Evolutionary conservation across 1,284 basidiomycete genomes (phyloP), one percentile per base, ranked within the genome.

Genomic region (Filobasidium uniguttulatum): DNA sequence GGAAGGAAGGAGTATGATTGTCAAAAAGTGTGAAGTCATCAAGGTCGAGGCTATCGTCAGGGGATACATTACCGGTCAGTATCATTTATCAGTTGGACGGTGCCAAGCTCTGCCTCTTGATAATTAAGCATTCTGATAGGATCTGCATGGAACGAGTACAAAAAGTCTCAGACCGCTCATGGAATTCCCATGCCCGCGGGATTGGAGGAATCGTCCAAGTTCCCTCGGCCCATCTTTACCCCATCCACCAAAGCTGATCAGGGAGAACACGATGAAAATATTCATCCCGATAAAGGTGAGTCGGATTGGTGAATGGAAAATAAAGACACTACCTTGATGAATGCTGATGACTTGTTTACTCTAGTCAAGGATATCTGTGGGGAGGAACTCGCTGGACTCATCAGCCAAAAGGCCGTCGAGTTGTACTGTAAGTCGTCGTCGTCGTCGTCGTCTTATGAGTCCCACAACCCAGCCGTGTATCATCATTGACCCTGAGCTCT

Each of bases 11-110:
- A 75, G 82, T 5, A 96, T 98, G 84, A 81, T 97, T 46, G 93
- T 98, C 12, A 78, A 74, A 63, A 89, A 83, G 61, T 91, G 90
- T 7, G 77, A 83, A 62, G 85, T 99, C 15, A 73, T 98, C 26
- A 88, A 87, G 40, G 77, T 98, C n/a, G 94, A 99, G 69, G 90
- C 86, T 3, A 98, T 98, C 60, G 93, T 98, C 14, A 74, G 94
- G 54, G 93, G 93, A 3, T 98, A 98, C 70, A 76, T 99, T 54
- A 87, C 93, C 25, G 91, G 91, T 84, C 51, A 55, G 75, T 60
- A 17, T 49, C 29, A 37, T 31, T 14, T 19, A 14, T 30, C 30
- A 34, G 41, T 40, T 29, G 47, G 44, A n/a, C 30, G 25, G 45
- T 33, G 31, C 31, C 31, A n/a, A 33, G 31, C 10, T 26, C 17